phyloP scores from a whole-genome alignment of 148 eudicot species.

The Pharnaceum exiguum region DNA sequence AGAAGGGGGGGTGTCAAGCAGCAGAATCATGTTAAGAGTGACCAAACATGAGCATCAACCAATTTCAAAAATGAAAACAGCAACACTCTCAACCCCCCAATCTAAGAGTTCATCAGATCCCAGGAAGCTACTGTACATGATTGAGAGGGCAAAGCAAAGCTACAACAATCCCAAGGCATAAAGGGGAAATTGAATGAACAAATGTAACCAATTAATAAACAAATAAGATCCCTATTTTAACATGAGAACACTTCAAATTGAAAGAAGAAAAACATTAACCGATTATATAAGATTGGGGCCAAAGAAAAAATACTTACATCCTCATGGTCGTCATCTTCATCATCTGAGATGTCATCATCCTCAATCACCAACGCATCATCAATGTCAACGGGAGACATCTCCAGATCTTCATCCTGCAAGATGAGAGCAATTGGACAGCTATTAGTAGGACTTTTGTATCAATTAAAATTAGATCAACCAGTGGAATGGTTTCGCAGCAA shows the following conservation, averaged over 20 bases:
- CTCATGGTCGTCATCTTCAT: constrained; percentile 87
- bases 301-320: constrained; percentile 47
- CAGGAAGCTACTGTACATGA: no score
- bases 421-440: not conserved
- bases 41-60: not conserved
- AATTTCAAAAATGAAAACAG: not conserved
- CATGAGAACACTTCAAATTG: not conserved
- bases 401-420: constrained; percentile 87
- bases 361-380: constrained; percentile 93
- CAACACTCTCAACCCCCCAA: not conserved
- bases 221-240: no score
- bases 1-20: not conserved
- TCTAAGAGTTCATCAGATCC: no score
- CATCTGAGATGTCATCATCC: constrained; percentile 89
- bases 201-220: no score
- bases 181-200: no score
- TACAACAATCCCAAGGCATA: no score
- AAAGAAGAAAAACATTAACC: not conserved
- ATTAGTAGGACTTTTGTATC: not conserved
- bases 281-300: not conserved
- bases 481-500: no score
- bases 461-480: no score
- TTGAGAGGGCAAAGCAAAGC: no score
- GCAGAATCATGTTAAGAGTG: not conserved
- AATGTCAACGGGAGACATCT: constrained; percentile 79